Evolutionary conservation across 176 grass and related monocot genomes (phyloP).

Genomic region (Cocos nucifera): DNA sequence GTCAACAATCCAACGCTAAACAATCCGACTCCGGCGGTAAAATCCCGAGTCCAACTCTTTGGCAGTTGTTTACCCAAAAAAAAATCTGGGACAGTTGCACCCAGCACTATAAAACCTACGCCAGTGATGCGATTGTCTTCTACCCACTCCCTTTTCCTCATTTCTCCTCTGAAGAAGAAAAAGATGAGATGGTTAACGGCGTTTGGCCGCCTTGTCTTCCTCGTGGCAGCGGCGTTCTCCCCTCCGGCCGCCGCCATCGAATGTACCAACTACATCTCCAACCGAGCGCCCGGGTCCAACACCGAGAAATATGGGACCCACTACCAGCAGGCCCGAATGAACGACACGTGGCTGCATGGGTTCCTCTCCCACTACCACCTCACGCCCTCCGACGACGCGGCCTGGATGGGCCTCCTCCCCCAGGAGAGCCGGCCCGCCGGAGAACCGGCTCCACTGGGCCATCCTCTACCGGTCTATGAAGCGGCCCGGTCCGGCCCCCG

Average conservation of each 20-base stretch:
- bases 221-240: neutral
- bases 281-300: conserved; percentile 50
- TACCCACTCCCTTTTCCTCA: no score
- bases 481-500: neutral
- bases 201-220: neutral
- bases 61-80: no score
- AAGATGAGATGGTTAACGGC: neutral
- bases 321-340: conserved; percentile 10
- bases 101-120: no score
- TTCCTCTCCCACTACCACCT: conserved; percentile 46
- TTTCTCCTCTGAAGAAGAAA: neutral
- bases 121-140: neutral
- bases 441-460: conserved; percentile 44
- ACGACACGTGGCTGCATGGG: conserved; percentile 24
- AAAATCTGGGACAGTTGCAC: no score
- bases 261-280: conserved; percentile 47
- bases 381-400: conserved; percentile 45
- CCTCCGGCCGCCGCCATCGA: conserved; percentile 8
- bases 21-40: no score
- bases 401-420: conserved; percentile 67
- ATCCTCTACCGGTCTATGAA: conserved; percentile 51
- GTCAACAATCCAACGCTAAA: no score
- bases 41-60: no score
- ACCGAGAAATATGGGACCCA: conserved; percentile 26
- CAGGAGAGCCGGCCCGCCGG: conserved; percentile 7